phyloP scores from a whole-genome alignment of 164 flowering plant genomes.

The Magnolia kwangsiensis region DNA sequence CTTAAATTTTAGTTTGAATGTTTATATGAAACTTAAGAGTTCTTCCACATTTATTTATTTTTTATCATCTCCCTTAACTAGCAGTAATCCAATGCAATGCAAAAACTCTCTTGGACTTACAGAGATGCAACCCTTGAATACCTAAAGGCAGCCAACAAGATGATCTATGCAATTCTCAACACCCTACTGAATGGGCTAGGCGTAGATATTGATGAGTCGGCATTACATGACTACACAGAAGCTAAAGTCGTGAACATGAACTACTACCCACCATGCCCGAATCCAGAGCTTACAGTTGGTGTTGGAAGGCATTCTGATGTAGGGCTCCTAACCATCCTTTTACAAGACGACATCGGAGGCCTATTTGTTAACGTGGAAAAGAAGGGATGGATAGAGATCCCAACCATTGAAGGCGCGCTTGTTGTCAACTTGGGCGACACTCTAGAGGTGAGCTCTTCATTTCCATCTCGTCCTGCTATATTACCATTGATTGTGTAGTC shows the following conservation, averaged over 20 bases:
- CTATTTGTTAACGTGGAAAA: constrained; percentile 18
- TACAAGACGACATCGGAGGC: constrained; percentile 24
- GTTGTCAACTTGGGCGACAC: constrained; percentile 27
- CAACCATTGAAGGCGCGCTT: constrained; percentile 17
- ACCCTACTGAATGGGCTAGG: constrained; percentile 18
- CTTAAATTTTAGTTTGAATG: too few species aligned
- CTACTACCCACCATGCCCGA: constrained; percentile 21
- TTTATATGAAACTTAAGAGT: too few species aligned
- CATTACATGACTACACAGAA: constrained; percentile 3
- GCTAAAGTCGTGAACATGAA: constrained; percentile 23
- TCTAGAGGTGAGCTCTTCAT: constrained; percentile 13
- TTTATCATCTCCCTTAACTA: too few species aligned
- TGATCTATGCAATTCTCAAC: constrained; percentile 11
- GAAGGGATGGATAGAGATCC: constrained; percentile 21
- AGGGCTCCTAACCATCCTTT: constrained; percentile 17
- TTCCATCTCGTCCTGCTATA: too few species aligned
- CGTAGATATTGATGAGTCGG: constrained; percentile 11
- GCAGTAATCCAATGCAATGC: too few species aligned
- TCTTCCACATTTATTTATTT: too few species aligned
- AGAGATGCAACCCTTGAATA: constrained; percentile 22
- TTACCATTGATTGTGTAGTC: too few species aligned
- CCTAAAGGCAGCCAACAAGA: constrained; percentile 11
- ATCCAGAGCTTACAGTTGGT: constrained; percentile 20
- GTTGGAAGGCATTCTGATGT: constrained; percentile 21
- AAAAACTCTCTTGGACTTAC: background rate